phyloP scores from a whole-genome alignment of 225 moss, liverwort and hornwort species.

The Sphagnum contortum region DNA sequence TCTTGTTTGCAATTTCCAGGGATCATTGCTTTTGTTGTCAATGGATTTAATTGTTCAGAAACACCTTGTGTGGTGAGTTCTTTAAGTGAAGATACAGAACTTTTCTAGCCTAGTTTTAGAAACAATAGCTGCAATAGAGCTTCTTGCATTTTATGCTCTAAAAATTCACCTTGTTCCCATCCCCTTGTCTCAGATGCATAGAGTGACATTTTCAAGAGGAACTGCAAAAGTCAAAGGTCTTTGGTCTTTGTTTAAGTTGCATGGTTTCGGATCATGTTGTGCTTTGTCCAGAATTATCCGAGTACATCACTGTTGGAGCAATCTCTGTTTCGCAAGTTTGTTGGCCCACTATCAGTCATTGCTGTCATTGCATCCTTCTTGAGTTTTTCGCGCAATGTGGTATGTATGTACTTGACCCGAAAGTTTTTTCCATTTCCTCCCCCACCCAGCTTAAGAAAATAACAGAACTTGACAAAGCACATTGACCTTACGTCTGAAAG shows the following conservation, averaged over 20 bases:
- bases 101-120: too few relatives aligned
- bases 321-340: slow-evolving; percentile 68
- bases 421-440: too few relatives aligned
- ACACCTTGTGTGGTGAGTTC: too few relatives aligned
- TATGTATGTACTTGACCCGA: slow-evolving; percentile 8
- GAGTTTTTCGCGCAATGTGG: slow-evolving; percentile 69
- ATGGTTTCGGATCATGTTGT: slow-evolving; percentile 2
- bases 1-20: not conserved
- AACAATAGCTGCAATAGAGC: too few relatives aligned
- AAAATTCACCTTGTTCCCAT: too few relatives aligned
- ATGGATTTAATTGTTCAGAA: too few relatives aligned
- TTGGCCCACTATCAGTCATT: slow-evolving; percentile 72
- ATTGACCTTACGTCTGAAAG: too few relatives aligned
- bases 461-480: too few relatives aligned
- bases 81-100: too few relatives aligned
- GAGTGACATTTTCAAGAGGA: not conserved
- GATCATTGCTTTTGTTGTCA: not conserved
- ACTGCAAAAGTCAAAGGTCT: slow-evolving; percentile 4
- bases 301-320: slow-evolving; percentile 73
- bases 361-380: slow-evolving; percentile 77
- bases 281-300: slow-evolving; percentile 52
- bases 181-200: too few relatives aligned
- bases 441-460: too few relatives aligned
- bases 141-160: too few relatives aligned
- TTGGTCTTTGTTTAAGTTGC: slow-evolving; percentile 4